Evolutionary conservation across 2,329 filamentous ascomycete species (phyloP).

Genomic region (Alternaria burnsii): DNA sequence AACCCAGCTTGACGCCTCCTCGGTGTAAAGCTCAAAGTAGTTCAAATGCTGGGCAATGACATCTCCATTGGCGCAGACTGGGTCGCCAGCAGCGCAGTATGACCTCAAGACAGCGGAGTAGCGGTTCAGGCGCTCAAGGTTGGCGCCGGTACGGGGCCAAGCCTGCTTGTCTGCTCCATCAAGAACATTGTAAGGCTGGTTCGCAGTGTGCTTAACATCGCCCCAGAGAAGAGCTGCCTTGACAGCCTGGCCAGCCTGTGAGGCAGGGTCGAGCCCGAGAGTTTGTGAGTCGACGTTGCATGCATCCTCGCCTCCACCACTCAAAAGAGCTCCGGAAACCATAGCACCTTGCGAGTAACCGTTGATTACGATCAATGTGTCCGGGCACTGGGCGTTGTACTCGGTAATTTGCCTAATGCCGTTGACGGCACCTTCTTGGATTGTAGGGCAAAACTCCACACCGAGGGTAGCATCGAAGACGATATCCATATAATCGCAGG

Average conservation of each 20-base stretch:
- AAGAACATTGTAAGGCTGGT: conserved; percentile 15
- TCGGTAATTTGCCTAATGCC: conserved; percentile 15
- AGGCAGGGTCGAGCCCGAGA: conserved; percentile 3
- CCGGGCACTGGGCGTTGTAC: conserved; percentile 14
- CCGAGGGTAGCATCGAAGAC: conserved; percentile 15
- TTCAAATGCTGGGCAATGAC: conserved; percentile 8
- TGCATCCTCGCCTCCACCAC: conserved; percentile 13
- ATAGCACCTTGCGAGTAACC: conserved; percentile 17
- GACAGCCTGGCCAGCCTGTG: conserved; percentile 11
- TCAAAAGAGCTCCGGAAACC: conserved; percentile 10
- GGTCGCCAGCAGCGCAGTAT: conserved; percentile 15
- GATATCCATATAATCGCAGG: conserved; percentile 14
- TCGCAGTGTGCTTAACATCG: conserved; percentile 15
- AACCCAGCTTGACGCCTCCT: conserved; percentile 12
- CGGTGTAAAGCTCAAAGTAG: conserved; percentile 15
- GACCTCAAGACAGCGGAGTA: conserved; percentile 11
- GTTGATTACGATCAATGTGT: conserved; percentile 10
- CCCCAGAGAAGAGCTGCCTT: conserved; percentile 15
- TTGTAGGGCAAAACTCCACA: conserved; percentile 10
- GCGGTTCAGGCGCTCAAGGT: conserved; percentile 9
- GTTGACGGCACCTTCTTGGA: conserved; percentile 13
- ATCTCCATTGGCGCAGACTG: conserved; percentile 6
- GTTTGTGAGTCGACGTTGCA: conserved; percentile 11
- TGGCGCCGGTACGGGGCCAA: conserved; percentile 13
- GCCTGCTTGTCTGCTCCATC: conserved; percentile 14